Percentiles rank a stretch among this genome's conserved stretches.
These are phyloP conservation scores for Coccomyxa subellipsoidea DNA, from an alignment of 163 green algal genomes.

Conservation along the genomic window DNA sequence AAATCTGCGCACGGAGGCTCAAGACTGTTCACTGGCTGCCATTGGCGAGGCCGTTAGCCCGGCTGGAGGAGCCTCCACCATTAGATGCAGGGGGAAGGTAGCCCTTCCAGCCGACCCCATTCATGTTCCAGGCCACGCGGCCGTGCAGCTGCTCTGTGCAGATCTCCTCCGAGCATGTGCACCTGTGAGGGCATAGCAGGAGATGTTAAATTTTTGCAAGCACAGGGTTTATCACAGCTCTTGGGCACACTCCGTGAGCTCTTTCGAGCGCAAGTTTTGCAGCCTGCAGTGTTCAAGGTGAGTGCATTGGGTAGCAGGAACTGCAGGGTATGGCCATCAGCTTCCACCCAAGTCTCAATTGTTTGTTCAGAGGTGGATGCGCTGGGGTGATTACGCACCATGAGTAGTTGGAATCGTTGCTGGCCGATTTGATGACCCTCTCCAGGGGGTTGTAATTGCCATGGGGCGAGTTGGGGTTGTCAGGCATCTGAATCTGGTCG, in stretches of 20 bases:
- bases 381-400: no score
- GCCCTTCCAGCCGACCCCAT: constrained; percentile 19
- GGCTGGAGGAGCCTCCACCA: background rate
- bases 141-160: constrained; percentile 19
- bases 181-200: background rate
- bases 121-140: constrained; percentile 13
- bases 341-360: no score
- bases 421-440: constrained; percentile 25
- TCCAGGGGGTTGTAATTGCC: constrained; percentile 37
- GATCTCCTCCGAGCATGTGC: constrained; percentile 24
- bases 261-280: no score
- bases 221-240: background rate
- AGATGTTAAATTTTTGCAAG: background rate
- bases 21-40: background rate
- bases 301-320: no score
- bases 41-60: background rate
- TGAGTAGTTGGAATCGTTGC: constrained; percentile 17
- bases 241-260: no score
- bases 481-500: constrained; percentile 23
- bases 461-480: constrained; percentile 27
- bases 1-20: background rate
- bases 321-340: no score
- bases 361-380: no score
- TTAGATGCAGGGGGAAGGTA: background rate
- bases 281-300: no score